Percentiles rank a stretch among this genome's conserved stretches.
phyloP scores from a whole-genome alignment of 805 yeast genomes.

The Candida pseudoglaebosa region DNA sequence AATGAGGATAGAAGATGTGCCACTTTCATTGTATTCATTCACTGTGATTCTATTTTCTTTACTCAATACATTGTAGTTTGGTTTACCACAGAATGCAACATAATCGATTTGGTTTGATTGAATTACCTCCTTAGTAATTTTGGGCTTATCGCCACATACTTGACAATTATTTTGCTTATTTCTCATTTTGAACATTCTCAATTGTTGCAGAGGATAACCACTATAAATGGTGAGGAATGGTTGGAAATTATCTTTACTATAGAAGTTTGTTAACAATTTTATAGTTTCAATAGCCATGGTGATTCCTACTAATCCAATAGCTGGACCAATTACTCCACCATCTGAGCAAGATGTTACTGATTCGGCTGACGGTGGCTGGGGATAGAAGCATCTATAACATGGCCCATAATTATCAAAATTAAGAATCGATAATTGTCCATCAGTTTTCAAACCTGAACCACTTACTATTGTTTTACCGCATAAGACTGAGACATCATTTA shows the following conservation, averaged over 20 bases:
- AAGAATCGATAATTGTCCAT: conserved; percentile 81
- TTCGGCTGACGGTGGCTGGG: conserved; percentile 83
- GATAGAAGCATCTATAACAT: conserved; percentile 92
- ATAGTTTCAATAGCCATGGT: conserved; percentile 87
- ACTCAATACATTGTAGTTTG: conserved; percentile 43
- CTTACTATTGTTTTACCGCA: conserved; percentile 72
- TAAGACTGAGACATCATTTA: conserved; percentile 78
- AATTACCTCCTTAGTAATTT: conserved; percentile 46
- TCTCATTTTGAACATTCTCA: conserved; percentile 79
- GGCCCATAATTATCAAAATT: conserved; percentile 71
- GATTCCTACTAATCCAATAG: conserved; percentile 87
- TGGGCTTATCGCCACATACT: conserved; percentile 57
- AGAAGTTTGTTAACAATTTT: conserved; percentile 60
- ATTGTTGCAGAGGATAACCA: conserved; percentile 61
- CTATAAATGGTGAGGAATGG: conserved; percentile 70
- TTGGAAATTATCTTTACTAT: conserved; percentile 46
- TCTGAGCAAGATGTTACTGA: conserved; percentile 83
- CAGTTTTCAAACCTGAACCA: conserved; percentile 87
- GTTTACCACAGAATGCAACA: conserved; percentile 68
- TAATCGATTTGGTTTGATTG: conserved; percentile 54
- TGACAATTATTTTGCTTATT: conserved; percentile 55
- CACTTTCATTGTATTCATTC: conserved; percentile 28
- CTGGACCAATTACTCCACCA: conserved; percentile 93
- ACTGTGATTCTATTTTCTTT: conserved; percentile 44
- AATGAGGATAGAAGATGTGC: conserved; percentile 35